A percentile compares a stretch with the other conserved stretches of the same genome.
Evolutionary conservation across 306 rosid genomes (phyloP).

Genomic region (Oxytropis ochrocephala): DNA sequence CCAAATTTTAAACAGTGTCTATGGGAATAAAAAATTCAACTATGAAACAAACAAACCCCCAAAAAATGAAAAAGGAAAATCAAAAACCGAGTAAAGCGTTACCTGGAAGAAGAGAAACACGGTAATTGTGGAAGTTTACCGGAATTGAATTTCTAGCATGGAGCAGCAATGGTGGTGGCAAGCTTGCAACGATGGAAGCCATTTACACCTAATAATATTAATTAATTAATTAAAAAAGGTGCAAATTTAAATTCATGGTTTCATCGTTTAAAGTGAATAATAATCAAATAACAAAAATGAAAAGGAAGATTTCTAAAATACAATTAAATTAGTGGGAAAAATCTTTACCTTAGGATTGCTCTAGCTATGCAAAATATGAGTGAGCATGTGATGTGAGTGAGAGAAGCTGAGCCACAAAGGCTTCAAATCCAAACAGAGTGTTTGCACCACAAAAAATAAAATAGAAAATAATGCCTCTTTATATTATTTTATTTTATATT

Average conservation of each 20-base stretch:
- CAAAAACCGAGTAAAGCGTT: not conserved
- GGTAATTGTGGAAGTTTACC: slow-evolving; percentile 22
- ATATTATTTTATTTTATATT: not conserved
- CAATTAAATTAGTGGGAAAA: not conserved
- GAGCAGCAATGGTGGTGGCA: slow-evolving; percentile 51
- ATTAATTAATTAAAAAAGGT: not conserved
- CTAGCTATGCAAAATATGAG: slow-evolving; percentile 3
- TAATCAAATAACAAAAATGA: not conserved
- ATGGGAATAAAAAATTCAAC: not conserved
- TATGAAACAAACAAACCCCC: not conserved
- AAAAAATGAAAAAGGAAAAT: not conserved
- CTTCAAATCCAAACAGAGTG: not conserved
- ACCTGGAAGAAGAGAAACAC: slow-evolving; percentile 29
- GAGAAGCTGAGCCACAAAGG: not conserved
- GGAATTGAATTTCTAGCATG: slow-evolving; percentile 31
- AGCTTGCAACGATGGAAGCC: slow-evolving; percentile 62
- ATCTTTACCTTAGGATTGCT: not conserved
- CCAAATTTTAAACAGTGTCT: not conserved
- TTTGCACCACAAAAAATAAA: slow-evolving; percentile 31
- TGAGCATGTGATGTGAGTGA: not conserved
- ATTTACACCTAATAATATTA: slow-evolving; percentile 23
- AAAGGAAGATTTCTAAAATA: not conserved
- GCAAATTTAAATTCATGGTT: not conserved
- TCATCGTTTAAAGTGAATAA: not conserved
- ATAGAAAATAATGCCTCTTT: not conserved